Base-by-base conservation (phyloP, 73 alveolate species). In the Paramecium sexaurelia region DNA sequence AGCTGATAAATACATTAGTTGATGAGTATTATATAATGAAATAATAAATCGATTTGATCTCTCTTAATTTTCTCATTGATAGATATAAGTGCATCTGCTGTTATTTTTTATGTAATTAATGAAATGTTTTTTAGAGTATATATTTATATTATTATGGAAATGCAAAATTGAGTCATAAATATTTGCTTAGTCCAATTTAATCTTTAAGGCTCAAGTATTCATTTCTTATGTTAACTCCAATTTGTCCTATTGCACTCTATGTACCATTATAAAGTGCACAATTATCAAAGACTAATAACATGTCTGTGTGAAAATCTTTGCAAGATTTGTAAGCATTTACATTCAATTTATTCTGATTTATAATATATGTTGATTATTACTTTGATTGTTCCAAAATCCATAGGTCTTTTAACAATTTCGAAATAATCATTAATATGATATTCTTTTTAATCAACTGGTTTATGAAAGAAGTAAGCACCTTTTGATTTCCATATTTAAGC, bases 331-430 rank as follows among this genome's bases (percentile, higher is more conserved):
- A 86, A 4, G 75, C 93, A 86, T 33, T 86, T 26, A 55, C 75
- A 78, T 86, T 55, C 41, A 86, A 41, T 86, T 86, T 86, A 57
- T 86, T 57, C 93, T 86, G 33, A 55, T 85, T n/a, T 26, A 56
- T 51, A 29, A 27, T 24, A 9, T 51, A 27, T 7, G 37, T 57
- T 27, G 41, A 55, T 61, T 61, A 61, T 37, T 84, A 82, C 89
- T 95, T 97, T 98, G 73, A 98, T 96, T 24, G 98, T 94, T 26
- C 98, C 98, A 55, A 98, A 93, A 86, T 98, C 99, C 99, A 98
- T 98, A 4, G 99, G 99, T 55, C 92, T 92, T 75, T 96, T 97
- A 22, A 98, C 96, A 37, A 98, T 92, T 36, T 92, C 97, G 85
- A 55, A 96, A 93, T 98, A 98, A 95, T 96, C 98, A 37, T 92